Evolutionary conservation across 164 flowering plant genomes (phyloP).

Genomic region (Kingdonia uniflora): DNA sequence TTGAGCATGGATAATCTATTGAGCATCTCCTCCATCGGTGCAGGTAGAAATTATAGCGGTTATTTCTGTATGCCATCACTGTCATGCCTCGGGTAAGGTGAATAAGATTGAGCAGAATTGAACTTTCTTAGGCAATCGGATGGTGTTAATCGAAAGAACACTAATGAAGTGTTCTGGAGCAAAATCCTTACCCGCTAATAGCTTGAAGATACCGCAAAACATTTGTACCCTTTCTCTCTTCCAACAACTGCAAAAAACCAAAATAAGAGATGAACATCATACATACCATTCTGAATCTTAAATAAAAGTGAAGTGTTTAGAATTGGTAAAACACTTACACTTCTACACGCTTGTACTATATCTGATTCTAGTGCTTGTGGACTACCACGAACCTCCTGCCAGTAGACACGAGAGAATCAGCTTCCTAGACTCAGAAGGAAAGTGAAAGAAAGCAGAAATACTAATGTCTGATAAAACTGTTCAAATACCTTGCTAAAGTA

Average conservation of each 20-base stretch:
- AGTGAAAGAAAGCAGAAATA: too few relatives aligned
- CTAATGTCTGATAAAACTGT: too few relatives aligned
- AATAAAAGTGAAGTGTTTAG: neutral
- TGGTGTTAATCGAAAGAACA: too few relatives aligned
- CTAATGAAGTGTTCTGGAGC: too few relatives aligned
- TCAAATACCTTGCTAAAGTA: conserved; percentile 76
- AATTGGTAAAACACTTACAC: conserved; percentile 34
- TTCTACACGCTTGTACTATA: conserved; percentile 73
- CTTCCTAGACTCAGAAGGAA: too few relatives aligned
- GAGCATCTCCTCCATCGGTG: too few relatives aligned
- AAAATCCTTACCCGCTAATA: conserved; percentile 45
- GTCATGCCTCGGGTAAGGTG: too few relatives aligned
- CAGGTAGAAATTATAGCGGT: too few relatives aligned
- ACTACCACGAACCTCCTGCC: conserved; percentile 75
- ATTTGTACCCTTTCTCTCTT: conserved; percentile 67
- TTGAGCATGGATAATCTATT: too few relatives aligned
- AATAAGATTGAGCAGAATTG: too few relatives aligned
- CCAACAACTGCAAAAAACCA: conserved; percentile 52
- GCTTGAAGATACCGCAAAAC: conserved; percentile 78
- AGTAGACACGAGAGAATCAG: neutral
- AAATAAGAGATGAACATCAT: neutral
- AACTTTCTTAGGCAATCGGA: too few relatives aligned
- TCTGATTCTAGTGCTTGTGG: conserved; percentile 64
- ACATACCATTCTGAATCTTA: neutral
- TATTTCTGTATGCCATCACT: too few relatives aligned